Conservation (phyloP, 805 yeast genomes). For the Tetrapisispora phaffii region DNA sequence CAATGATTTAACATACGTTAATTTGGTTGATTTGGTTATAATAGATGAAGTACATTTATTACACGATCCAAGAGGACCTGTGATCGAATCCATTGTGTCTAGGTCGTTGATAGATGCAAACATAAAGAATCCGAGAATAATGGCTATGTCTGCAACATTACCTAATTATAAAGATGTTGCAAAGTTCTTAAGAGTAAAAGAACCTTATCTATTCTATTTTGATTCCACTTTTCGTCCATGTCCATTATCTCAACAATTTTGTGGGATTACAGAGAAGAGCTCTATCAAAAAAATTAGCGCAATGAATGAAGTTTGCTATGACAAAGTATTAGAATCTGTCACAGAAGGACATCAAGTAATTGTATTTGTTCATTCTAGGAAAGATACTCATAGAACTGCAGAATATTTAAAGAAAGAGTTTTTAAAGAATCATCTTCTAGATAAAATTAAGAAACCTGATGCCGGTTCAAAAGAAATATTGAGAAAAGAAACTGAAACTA, state of each 20-base stretch:
- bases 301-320: slow-evolving; percentile 85
- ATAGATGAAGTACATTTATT: slow-evolving; percentile 89
- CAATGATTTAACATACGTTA: slow-evolving; percentile 53
- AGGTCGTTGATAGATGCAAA: slow-evolving; percentile 46
- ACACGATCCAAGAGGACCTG: slow-evolving; percentile 95
- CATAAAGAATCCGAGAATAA: slow-evolving; percentile 50
- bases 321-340: slow-evolving; percentile 56
- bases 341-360: slow-evolving; percentile 68
- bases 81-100: slow-evolving; percentile 76
- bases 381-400: slow-evolving; percentile 83
- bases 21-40: slow-evolving; percentile 58
- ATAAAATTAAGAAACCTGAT: slow-evolving; percentile 35
- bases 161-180: slow-evolving; percentile 89
- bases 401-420: slow-evolving; percentile 57
- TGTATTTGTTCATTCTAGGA: slow-evolving; percentile 87
- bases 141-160: slow-evolving; percentile 86
- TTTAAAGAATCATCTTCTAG: slow-evolving; percentile 42
- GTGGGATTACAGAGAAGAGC: slow-evolving; percentile 78
- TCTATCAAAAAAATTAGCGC: slow-evolving; percentile 70
- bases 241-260: slow-evolving; percentile 78
- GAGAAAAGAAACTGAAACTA: slow-evolving; percentile 48
- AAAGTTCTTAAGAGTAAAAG: slow-evolving; percentile 58
- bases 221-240: slow-evolving; percentile 84
- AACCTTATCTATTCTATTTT: slow-evolving; percentile 62
- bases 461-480: slow-evolving; percentile 55